Percentiles rank a stretch among this genome's conserved stretches.
phyloP scores from a whole-genome alignment of 305 asterid species.

The Plantago coronopus region DNA sequence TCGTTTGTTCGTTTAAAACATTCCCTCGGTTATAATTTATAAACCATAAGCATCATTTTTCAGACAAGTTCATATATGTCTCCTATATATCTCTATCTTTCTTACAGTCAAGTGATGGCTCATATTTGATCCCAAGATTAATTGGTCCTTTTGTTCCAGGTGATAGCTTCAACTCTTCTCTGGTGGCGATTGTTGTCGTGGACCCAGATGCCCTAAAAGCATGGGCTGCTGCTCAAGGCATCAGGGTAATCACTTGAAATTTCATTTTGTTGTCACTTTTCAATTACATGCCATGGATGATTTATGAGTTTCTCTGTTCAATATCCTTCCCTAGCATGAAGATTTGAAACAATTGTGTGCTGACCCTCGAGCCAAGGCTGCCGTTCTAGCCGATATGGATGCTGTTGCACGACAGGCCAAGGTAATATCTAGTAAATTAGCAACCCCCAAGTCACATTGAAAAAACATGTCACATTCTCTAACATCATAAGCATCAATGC shows the following conservation, averaged over 20 bases:
- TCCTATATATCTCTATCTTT: too few relatives aligned
- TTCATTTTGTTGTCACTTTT: neutral
- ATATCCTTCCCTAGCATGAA: constrained; percentile 34
- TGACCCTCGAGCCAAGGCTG: constrained; percentile 52
- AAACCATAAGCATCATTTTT: too few relatives aligned
- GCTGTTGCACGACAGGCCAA: constrained; percentile 60
- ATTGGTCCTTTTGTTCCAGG: constrained; percentile 37
- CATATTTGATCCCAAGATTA: neutral
- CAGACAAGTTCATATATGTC: too few relatives aligned
- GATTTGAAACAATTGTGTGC: constrained; percentile 46
- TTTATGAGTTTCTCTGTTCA: neutral
- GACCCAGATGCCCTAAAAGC: constrained; percentile 55
- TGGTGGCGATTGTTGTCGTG: constrained; percentile 58
- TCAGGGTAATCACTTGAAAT: constrained; percentile 37
- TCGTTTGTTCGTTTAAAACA: too few relatives aligned
- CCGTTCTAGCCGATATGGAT: constrained; percentile 74
- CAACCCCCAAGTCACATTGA: neutral
- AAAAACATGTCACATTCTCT: neutral
- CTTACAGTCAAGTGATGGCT: neutral
- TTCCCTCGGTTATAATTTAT: too few relatives aligned
- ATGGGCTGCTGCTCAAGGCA: constrained; percentile 62
- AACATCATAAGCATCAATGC: neutral
- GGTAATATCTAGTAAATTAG: constrained; percentile 28
- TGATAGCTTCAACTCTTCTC: constrained; percentile 61
- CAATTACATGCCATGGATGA: neutral